Evolutionary conservation across 1,284 basidiomycete species (phyloP).

Genomic region (Somion occarium): DNA sequence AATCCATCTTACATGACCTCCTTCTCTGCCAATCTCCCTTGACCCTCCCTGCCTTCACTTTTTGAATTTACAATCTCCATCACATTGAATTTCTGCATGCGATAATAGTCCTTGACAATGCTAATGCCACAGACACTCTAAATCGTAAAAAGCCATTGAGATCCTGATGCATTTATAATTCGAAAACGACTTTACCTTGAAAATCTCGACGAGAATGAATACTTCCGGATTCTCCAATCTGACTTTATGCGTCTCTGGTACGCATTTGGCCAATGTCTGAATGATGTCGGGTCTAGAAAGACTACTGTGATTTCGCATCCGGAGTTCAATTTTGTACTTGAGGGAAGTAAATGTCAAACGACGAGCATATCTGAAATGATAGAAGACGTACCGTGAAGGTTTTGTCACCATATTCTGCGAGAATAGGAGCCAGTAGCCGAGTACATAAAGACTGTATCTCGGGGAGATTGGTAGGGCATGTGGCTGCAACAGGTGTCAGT

Average conservation of each 20-base stretch:
- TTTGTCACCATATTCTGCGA: conserved; percentile 37
- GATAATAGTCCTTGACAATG: conserved; percentile 67
- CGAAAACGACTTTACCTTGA: conserved; percentile 50
- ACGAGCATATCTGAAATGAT: neutral
- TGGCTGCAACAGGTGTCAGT: conserved; percentile 61
- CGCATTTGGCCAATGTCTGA: conserved; percentile 61
- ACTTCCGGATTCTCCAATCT: conserved; percentile 62
- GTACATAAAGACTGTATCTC: conserved; percentile 63
- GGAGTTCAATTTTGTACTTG: conserved; percentile 77
- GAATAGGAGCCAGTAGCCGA: conserved; percentile 47
- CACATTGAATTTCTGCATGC: conserved; percentile 68
- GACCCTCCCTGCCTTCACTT: conserved; percentile 21
- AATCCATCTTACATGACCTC: too few relatives aligned
- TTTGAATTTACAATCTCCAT: conserved; percentile 53
- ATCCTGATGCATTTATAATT: neutral
- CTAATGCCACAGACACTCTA: conserved; percentile 72
- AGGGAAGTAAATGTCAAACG: too few relatives aligned
- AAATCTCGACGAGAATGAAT: conserved; percentile 74
- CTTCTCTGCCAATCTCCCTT: conserved; percentile 15
- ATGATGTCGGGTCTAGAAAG: conserved; percentile 55
- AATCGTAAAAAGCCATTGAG: conserved; percentile 1
- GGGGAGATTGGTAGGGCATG: conserved; percentile 60
- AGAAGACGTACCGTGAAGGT: conserved; percentile 35
- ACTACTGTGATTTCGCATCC: conserved; percentile 68
- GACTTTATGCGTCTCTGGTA: conserved; percentile 62